Conservation (phyloP, 495 filamentous ascomycete genomes). For the Extremus antarcticus region DNA sequence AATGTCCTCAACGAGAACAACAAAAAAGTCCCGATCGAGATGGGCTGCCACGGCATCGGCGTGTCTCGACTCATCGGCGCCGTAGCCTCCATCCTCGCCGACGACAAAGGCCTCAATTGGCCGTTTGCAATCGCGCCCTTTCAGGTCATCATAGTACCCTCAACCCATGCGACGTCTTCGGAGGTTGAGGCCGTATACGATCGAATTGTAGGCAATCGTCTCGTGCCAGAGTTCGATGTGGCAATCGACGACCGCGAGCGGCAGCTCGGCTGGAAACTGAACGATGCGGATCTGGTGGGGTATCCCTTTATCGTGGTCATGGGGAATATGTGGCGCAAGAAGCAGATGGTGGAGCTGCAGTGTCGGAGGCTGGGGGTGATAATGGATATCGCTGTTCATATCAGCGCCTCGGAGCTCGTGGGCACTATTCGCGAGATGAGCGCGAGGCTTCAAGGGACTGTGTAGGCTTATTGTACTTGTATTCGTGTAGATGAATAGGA, state of each 20-base stretch:
- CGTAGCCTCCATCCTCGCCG: slow-evolving; percentile 61
- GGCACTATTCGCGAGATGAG: slow-evolving; percentile 1
- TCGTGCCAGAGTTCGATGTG: slow-evolving; percentile 37
- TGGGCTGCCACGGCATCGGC: slow-evolving; percentile 96
- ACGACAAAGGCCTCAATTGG: slow-evolving; percentile 76
- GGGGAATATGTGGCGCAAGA: slow-evolving; percentile 60
- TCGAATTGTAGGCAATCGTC: slow-evolving; percentile 6
- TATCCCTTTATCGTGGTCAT: slow-evolving; percentile 74
- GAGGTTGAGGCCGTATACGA: slow-evolving; percentile 49
- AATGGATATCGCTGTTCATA: background rate
- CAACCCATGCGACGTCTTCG: slow-evolving; percentile 34
- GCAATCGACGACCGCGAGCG: slow-evolving; percentile 68
- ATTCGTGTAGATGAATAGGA: too few species aligned
- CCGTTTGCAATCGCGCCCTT: slow-evolving; percentile 78
- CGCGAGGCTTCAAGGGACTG: slow-evolving; percentile 1
- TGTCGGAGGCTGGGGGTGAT: slow-evolving; percentile 47
- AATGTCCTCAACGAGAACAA: slow-evolving; percentile 19
- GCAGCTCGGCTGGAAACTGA: slow-evolving; percentile 69
- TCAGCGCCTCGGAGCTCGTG: slow-evolving; percentile 3
- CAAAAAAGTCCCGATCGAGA: slow-evolving; percentile 52
- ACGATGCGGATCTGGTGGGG: slow-evolving; percentile 79
- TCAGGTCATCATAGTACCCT: slow-evolving; percentile 57
- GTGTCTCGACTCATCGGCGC: slow-evolving; percentile 85
- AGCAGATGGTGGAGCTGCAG: slow-evolving; percentile 61
- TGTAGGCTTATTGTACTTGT: too few species aligned